Evolutionary conservation across 805 yeast genomes (phyloP).

Genomic region (Saccharomycopsis fermentans): DNA sequence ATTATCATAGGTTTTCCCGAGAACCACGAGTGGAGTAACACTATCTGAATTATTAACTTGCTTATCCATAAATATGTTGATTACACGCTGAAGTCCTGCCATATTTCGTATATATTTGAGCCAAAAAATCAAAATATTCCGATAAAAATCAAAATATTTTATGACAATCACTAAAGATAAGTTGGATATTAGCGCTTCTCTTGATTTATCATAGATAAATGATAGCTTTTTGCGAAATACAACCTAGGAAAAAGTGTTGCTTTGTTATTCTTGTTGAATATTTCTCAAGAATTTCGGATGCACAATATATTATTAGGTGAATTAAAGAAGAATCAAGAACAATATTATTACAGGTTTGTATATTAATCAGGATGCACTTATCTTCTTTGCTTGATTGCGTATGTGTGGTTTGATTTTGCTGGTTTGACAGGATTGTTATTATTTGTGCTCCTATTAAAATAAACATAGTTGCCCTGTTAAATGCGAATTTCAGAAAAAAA

Average conservation of each 20-base stretch:
- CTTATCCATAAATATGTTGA: constrained; percentile 35
- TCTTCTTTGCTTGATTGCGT: not conserved
- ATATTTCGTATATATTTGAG: not conserved
- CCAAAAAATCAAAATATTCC: too few relatives aligned
- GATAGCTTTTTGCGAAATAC: not conserved
- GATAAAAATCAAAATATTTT: too few relatives aligned
- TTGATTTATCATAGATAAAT: not conserved
- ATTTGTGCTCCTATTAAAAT: not conserved
- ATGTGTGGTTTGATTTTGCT: not conserved
- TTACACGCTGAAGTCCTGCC: constrained; percentile 27
- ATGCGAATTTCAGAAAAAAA: not conserved
- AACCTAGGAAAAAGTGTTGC: too few relatives aligned
- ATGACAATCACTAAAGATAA: too few relatives aligned
- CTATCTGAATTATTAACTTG: constrained; percentile 31
- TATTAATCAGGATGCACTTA: too few relatives aligned
- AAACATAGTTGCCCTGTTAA: not conserved
- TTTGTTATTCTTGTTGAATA: too few relatives aligned
- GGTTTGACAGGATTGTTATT: not conserved
- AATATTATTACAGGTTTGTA: too few relatives aligned
- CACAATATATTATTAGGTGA: too few relatives aligned
- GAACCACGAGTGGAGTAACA: constrained; percentile 29
- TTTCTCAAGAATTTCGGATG: too few relatives aligned
- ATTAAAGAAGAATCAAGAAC: too few relatives aligned
- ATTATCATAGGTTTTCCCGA: constrained; percentile 31
- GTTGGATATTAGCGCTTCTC: not conserved